Percentiles rank a stretch among this genome's conserved stretches.
Evolutionary conservation across 176 grass and related monocot species (phyloP).

Genomic region (Musa itinerans): DNA sequence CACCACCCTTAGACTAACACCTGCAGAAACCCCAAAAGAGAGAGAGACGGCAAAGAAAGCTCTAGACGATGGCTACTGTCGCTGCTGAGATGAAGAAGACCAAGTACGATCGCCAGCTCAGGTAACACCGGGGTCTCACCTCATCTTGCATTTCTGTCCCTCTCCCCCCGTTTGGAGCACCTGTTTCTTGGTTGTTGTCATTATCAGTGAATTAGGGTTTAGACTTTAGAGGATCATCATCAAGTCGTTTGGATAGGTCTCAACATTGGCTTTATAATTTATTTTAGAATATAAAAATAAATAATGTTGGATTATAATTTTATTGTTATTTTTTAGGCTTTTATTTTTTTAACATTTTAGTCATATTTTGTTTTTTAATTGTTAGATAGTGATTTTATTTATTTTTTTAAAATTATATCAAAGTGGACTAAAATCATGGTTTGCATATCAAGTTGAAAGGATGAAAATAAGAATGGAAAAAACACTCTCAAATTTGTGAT

Average conservation of each 20-base stretch:
- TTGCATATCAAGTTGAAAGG: too few species aligned
- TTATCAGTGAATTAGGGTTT: conserved; percentile 4
- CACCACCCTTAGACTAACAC: neutral
- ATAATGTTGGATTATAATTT: too few species aligned
- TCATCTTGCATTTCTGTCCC: neutral
- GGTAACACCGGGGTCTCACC: conserved; percentile 21
- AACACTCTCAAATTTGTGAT: too few species aligned
- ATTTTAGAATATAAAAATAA: too few species aligned
- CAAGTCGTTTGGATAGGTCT: neutral
- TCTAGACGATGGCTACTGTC: conserved; percentile 35
- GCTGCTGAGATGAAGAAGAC: conserved; percentile 54
- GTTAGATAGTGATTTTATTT: too few species aligned
- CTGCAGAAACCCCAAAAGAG: neutral
- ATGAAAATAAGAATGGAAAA: too few species aligned
- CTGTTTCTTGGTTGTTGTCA: neutral
- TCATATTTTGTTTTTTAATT: too few species aligned
- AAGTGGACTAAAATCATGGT: too few species aligned
- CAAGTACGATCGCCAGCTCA: conserved; percentile 80
- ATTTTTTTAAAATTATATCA: too few species aligned
- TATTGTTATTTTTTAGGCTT: too few species aligned
- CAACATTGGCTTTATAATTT: too few species aligned
- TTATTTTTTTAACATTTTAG: too few species aligned
- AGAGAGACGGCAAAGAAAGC: neutral
- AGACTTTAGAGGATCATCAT: neutral
- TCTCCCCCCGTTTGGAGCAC: neutral